These are phyloP conservation scores for Yarrowia bubula DNA, from an alignment of 805 yeast species.

Conservation along the genomic window DNA sequence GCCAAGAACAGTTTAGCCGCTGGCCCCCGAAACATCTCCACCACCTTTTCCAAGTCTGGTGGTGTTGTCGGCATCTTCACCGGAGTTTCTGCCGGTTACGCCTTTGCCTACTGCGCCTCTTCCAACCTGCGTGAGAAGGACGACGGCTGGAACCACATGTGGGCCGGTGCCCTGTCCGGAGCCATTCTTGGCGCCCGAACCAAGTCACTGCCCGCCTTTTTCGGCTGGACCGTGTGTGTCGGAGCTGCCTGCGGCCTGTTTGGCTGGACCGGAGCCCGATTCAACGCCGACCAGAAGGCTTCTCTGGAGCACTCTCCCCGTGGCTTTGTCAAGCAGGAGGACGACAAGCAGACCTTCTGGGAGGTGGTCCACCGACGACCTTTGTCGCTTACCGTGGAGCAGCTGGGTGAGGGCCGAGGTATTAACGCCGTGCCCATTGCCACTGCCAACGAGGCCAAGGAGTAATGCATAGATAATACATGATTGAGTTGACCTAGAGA, in stretches of 20 bases:
- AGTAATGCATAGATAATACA: background rate
- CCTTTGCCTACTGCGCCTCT: constrained; percentile 45
- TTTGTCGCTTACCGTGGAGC: constrained; percentile 71
- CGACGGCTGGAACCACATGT: constrained; percentile 59
- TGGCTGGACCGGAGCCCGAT: constrained; percentile 37
- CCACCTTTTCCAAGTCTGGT: constrained; percentile 20
- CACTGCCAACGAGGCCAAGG: constrained; percentile 14
- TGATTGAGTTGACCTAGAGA: background rate
- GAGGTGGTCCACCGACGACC: constrained; percentile 80
- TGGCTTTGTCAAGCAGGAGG: constrained; percentile 44
- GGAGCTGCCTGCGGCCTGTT: constrained; percentile 48
- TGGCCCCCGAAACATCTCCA: constrained; percentile 22
- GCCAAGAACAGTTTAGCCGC: constrained; percentile 7
- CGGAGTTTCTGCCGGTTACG: constrained; percentile 51
- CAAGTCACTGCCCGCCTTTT: constrained; percentile 41
- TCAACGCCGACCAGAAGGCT: constrained; percentile 35
- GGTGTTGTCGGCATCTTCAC: constrained; percentile 37
- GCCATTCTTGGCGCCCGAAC: constrained; percentile 43
- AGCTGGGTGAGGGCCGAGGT: constrained; percentile 52
- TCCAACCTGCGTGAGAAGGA: constrained; percentile 62
- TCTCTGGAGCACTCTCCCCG: constrained; percentile 34
- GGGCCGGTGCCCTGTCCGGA: constrained; percentile 50
- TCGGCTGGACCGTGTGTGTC: constrained; percentile 49
- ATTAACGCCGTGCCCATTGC: constrained; percentile 27
- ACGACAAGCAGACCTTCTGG: constrained; percentile 63